Conservation (phyloP, 352 stramenopile species). For the Nothophytophthora sp. region DNA sequence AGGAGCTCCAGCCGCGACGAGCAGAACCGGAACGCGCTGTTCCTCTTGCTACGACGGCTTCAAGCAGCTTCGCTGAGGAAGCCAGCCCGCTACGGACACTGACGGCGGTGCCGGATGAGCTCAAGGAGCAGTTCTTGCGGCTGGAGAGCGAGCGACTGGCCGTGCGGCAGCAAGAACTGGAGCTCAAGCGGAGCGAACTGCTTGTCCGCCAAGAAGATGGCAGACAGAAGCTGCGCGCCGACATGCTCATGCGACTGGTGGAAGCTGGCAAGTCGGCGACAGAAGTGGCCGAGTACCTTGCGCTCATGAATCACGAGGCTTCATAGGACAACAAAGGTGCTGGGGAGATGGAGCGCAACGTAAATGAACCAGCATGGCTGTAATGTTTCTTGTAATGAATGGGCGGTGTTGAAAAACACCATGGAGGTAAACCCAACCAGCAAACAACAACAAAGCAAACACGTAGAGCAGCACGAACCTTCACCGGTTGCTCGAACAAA, state of each 20-base stretch:
- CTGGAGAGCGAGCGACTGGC: constrained; percentile 44
- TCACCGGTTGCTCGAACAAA: too few species aligned
- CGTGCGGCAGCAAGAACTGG: constrained; percentile 45
- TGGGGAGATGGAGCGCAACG: too few species aligned
- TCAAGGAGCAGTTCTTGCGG: constrained; percentile 14
- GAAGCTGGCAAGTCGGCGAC: constrained; percentile 28
- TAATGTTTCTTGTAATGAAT: neutral
- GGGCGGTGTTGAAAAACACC: constrained; percentile 28
- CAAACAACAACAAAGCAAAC: neutral
- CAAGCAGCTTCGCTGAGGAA: neutral
- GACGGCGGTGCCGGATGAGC: neutral
- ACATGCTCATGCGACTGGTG: constrained; percentile 26
- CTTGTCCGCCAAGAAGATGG: constrained; percentile 32
- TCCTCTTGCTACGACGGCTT: too few species aligned
- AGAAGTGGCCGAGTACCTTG: constrained; percentile 34
- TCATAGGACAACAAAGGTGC: too few species aligned
- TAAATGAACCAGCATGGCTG: too few species aligned
- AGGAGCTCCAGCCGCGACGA: neutral
- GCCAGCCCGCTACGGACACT: too few species aligned
- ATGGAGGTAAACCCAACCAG: neutral
- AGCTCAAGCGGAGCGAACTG: constrained; percentile 41
- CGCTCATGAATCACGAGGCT: constrained; percentile 28
- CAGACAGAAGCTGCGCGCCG: constrained; percentile 29
- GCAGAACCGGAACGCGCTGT: too few species aligned
- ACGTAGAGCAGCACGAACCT: too few species aligned